A percentile compares a stretch with the other conserved stretches of the same genome.
phyloP scores from a whole-genome alignment of 106 monocot genomes.

The Chionographis japonica region DNA sequence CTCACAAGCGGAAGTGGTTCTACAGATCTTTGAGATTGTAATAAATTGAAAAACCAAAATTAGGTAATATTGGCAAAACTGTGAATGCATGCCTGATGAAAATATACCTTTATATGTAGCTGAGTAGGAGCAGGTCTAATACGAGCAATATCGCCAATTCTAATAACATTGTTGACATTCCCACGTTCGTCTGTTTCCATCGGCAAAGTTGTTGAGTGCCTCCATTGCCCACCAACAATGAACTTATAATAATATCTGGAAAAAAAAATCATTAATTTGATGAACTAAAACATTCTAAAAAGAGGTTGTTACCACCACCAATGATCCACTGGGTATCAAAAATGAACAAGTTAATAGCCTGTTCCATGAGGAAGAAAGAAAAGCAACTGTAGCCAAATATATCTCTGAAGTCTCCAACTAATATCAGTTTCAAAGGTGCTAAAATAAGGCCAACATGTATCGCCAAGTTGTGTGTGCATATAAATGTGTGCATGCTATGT shows the following conservation, averaged over 20 bases:
- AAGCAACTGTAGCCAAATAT: not conserved
- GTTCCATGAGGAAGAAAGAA: not conserved
- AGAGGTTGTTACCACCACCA: not conserved
- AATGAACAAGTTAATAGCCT: not conserved
- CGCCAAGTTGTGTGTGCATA: too few relatives aligned
- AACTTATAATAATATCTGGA: conserved; percentile 81
- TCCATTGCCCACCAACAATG: conserved; percentile 80
- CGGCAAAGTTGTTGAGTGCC: conserved; percentile 72
- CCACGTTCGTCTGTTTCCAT: conserved; percentile 73
- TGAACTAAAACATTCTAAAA: not conserved
- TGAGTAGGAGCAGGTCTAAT: conserved; percentile 42
- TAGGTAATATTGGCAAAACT: too few relatives aligned
- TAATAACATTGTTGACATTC: conserved; percentile 84
- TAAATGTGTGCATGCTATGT: too few relatives aligned
- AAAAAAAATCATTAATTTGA: not conserved
- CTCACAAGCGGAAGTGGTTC: too few relatives aligned
- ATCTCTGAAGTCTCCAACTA: too few relatives aligned
- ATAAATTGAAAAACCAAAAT: too few relatives aligned
- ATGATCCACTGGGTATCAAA: too few relatives aligned
- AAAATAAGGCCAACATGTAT: too few relatives aligned
- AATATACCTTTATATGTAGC: conserved; percentile 63
- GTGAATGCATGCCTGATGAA: not conserved
- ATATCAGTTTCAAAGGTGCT: too few relatives aligned
- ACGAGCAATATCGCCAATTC: conserved; percentile 70
- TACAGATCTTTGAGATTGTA: too few relatives aligned